These are phyloP conservation scores for Mucor racemosus DNA, from an alignment of 371 early-diverging fungal species.

Conservation along the genomic window DNA sequence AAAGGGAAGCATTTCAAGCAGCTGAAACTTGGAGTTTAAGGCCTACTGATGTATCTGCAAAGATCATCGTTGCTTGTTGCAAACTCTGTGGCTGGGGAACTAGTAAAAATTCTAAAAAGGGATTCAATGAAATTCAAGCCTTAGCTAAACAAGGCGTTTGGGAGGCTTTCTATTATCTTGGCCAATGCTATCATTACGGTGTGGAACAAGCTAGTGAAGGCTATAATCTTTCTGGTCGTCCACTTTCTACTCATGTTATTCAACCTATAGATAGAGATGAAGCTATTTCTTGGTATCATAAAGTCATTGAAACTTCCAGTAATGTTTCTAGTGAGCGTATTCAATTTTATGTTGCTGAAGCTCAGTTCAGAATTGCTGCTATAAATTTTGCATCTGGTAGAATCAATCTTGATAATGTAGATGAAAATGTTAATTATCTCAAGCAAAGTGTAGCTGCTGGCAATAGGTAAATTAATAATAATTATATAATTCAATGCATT, in stretches of 20 bases:
- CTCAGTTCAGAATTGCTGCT: slow-evolving; percentile 65
- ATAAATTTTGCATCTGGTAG: slow-evolving; percentile 15
- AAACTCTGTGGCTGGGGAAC: slow-evolving; percentile 51
- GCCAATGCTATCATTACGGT: slow-evolving; percentile 45
- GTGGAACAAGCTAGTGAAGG: slow-evolving; percentile 19
- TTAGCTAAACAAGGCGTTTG: slow-evolving; percentile 39
- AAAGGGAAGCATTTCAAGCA: slow-evolving; percentile 37
- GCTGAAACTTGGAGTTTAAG: slow-evolving; percentile 36
- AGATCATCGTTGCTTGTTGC: slow-evolving; percentile 47
- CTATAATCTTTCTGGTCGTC: slow-evolving; percentile 5
- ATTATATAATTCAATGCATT: background rate
- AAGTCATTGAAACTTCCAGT: slow-evolving; percentile 45
- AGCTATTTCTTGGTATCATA: slow-evolving; percentile 69
- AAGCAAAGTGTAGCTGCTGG: slow-evolving; percentile 23
- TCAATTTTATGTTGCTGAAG: slow-evolving; percentile 30
- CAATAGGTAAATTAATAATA: slow-evolving; percentile 21
- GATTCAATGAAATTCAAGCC: slow-evolving; percentile 34
- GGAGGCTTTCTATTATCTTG: slow-evolving; percentile 50
- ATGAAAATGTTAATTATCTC: slow-evolving; percentile 43
- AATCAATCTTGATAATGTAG: slow-evolving; percentile 51
- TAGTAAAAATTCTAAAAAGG: slow-evolving; percentile 26
- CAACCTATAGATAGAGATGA: slow-evolving; percentile 50
- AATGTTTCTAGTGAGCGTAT: slow-evolving; percentile 9
- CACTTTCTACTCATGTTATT: background rate
- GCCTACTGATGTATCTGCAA: slow-evolving; percentile 36